Evolutionary conservation across 164 flowering plant genomes (phyloP).

Genomic region (Magnolia kwangsiensis): DNA sequence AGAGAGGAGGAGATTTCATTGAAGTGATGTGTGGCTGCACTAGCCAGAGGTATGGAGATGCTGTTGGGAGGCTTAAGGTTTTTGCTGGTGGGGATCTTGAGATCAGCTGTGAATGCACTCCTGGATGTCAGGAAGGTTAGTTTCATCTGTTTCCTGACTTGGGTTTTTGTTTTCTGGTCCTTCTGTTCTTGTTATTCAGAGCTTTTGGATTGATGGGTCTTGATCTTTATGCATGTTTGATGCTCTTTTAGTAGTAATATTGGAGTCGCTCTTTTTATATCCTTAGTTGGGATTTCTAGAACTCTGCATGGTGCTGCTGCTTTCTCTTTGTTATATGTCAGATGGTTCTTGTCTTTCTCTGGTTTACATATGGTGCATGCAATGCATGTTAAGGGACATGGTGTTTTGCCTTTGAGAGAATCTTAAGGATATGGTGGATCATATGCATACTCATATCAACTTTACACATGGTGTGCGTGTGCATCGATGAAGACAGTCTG

Average conservation of each 20-base stretch:
- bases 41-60: conserved; percentile 79
- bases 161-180: background rate
- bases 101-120: conserved; percentile 81
- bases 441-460: background rate
- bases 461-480: background rate
- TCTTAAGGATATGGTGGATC: background rate
- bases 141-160: conserved; percentile 4
- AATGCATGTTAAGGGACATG: background rate
- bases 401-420: background rate
- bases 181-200: background rate
- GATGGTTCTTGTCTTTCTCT: conserved; percentile 1
- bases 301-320: conserved; percentile 15
- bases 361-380: conserved; percentile 4
- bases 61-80: conserved; percentile 88
- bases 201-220: conserved; percentile 10
- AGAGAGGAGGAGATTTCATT: conserved; percentile 46
- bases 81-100: conserved; percentile 62
- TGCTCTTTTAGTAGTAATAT: background rate
- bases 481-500: background rate
- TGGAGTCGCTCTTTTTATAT: background rate
- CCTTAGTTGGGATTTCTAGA: conserved; percentile 14
- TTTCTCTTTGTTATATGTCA: background rate
- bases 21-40: conserved; percentile 91
- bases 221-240: conserved; percentile 2
- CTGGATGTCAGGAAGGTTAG: conserved; percentile 62